Evolutionary conservation across 345 rosid genomes (phyloP), one percentile per base, ranked within the genome.

Genomic region (Eucalyptus camaldulensis): DNA sequence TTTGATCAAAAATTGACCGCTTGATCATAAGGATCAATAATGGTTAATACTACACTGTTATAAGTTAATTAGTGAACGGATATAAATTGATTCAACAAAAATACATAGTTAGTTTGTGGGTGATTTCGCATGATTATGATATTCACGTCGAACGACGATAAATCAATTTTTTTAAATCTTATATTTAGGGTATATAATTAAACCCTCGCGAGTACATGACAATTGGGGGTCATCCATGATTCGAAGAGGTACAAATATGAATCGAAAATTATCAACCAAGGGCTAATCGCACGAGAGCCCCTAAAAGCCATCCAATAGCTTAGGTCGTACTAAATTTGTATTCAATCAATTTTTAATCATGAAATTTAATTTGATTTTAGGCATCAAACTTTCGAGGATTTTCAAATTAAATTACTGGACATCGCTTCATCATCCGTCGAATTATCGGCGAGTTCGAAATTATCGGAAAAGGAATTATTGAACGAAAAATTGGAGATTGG

Each of bases 131-230:
- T 4, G 10, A 53, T 53, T 21, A 8, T 1, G 1, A 53, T 0
- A 53, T 53, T 53, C 4, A 2, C 10, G 0, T 53, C 0, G 5
- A 53, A 19, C 2, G 0, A 53, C 0, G 0, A 53, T 53, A 53
- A 53, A 53, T 0, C 0, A 0, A 14, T 53, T 53, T 17, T 53
- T 53, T 53, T 53, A 19, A 2, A 53, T 53, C 0, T 53, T 53
- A 53, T 19, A 53, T 0, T 53, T 2, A 21, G 1, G 10, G 10
- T 53, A 53, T 0, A 0, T 53, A 53, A 53, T 53, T 1, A 0
- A 19, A 53, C 5, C 25, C 5, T 53, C 0, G 10, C 2, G 1
- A 53, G 8, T 53, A 53, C 10, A 21, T 53, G 58, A 53, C 25
- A 53, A 21, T 0, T 2, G 58, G 21, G 25, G 0, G 10, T 53